Percentiles rank a stretch among this genome's conserved stretches.
phyloP scores from a whole-genome alignment of 768 basidiomycete genomes.

The Trichaptum fuscoviolaceum region DNA sequence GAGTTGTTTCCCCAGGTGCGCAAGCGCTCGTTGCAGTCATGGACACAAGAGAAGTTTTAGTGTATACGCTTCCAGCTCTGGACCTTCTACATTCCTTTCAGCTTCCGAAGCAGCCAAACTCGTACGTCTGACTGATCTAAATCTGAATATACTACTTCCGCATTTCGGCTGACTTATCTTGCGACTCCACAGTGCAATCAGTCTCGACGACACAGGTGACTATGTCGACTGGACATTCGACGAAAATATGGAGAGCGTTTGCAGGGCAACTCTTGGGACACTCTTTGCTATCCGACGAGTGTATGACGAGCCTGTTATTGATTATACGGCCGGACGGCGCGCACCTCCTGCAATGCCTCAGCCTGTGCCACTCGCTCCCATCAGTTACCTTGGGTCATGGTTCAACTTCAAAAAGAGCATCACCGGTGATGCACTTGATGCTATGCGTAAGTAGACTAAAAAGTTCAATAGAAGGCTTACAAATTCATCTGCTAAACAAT shows the following conservation, averaged over 20 bases:
- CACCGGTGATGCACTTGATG: conserved; percentile 57
- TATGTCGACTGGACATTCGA: conserved; percentile 42
- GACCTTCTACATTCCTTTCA: conserved; percentile 47
- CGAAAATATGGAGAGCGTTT: conserved; percentile 28
- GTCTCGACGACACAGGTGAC: conserved; percentile 49
- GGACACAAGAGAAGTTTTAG: conserved; percentile 39
- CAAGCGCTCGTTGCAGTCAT: conserved; percentile 55
- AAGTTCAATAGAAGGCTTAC: not conserved
- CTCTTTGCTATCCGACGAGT: conserved; percentile 53
- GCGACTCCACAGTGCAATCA: conserved; percentile 26
- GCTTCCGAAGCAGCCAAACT: conserved; percentile 23
- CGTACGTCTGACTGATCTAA: conserved; percentile 7
- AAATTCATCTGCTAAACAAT: not conserved
- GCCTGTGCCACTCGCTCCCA: conserved; percentile 54
- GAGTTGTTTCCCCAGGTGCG: conserved; percentile 30
- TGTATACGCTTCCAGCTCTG: conserved; percentile 61
- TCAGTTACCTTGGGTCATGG: conserved; percentile 52
- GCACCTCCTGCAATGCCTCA: conserved; percentile 52
- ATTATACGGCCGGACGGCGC: conserved; percentile 38
- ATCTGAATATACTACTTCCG: not conserved
- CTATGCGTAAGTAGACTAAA: conserved; percentile 37
- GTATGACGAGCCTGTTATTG: conserved; percentile 46
- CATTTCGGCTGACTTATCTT: not conserved
- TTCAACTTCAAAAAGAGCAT: conserved; percentile 42
- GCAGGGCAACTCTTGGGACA: conserved; percentile 45